Evolutionary conservation across 257 asterid species (phyloP).

Genomic region (Paraleonurus japonicus): DNA sequence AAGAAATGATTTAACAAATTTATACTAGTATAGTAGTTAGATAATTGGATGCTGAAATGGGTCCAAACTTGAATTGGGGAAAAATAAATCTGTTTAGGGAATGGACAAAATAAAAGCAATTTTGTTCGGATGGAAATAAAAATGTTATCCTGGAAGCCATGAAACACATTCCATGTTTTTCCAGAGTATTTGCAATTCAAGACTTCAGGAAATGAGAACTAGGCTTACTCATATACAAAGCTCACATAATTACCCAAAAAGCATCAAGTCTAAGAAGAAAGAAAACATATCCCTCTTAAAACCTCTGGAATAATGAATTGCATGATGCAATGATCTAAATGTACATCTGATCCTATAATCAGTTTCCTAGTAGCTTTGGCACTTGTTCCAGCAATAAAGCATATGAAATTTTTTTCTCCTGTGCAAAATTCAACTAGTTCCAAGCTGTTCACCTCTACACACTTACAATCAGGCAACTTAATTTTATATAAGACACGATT

Average conservation of each 20-base stretch:
- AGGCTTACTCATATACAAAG: conserved; percentile 13
- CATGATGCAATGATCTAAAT: conserved; percentile 12
- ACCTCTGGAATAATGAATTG: conserved; percentile 16
- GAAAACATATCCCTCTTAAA: not conserved
- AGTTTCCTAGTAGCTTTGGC: conserved; percentile 12
- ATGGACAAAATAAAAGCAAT: not conserved
- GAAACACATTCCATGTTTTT: not conserved
- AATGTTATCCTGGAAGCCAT: not conserved
- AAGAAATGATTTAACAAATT: not conserved
- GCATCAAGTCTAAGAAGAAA: not conserved
- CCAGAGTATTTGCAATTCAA: not conserved
- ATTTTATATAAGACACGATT: not conserved
- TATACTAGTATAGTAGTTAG: too few species aligned
- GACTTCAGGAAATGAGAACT: conserved; percentile 6
- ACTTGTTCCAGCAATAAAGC: conserved; percentile 8
- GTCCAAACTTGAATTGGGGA: not conserved
- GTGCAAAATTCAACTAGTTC: not conserved
- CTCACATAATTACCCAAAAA: not conserved
- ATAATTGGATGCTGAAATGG: not conserved
- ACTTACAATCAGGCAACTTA: conserved; percentile 1
- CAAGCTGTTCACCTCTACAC: not conserved
- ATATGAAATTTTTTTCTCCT: not conserved
- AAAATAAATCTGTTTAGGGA: not conserved
- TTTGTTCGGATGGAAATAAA: not conserved
- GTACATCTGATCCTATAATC: not conserved